Conservation (phyloP, 148 eudicot genomes). For the Rhododendron ovatum region DNA sequence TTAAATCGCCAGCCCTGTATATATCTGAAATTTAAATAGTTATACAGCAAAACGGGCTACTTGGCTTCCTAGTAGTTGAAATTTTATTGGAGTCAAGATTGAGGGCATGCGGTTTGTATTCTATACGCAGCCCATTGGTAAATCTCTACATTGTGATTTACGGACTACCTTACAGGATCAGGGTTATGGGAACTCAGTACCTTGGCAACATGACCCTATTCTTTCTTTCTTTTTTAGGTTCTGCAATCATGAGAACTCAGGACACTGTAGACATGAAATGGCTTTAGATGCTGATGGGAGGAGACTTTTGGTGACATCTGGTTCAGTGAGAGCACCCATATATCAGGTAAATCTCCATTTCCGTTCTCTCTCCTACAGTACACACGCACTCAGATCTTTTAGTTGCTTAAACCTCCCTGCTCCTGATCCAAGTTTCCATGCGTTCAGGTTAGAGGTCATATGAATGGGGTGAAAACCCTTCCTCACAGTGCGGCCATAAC, state of each 20-base stretch:
- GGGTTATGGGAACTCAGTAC: background rate
- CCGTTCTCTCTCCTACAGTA: background rate
- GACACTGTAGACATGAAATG: constrained; percentile 62
- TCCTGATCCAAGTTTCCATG: background rate
- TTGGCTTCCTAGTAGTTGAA: background rate
- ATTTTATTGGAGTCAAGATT: background rate
- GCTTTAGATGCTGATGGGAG: constrained; percentile 79
- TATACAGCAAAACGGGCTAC: background rate
- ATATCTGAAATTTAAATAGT: background rate
- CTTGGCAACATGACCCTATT: constrained; percentile 7
- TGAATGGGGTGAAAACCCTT: constrained; percentile 39
- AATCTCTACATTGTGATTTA: background rate
- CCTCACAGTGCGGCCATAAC: constrained; percentile 41
- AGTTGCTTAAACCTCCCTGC: background rate
- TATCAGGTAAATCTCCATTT: constrained; percentile 52
- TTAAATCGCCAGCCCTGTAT: background rate
- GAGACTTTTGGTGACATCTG: constrained; percentile 81
- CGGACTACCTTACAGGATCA: background rate
- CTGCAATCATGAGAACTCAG: constrained; percentile 30
- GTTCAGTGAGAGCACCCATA: constrained; percentile 80
- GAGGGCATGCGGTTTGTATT: background rate
- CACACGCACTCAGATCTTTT: constrained; percentile 8
- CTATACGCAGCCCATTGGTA: background rate
- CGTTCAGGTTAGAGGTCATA: constrained; percentile 15
- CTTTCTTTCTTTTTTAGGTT: constrained; percentile 36